Conservation (phyloP, 2,329 filamentous ascomycete genomes). For the Botrytis deweyae region DNA sequence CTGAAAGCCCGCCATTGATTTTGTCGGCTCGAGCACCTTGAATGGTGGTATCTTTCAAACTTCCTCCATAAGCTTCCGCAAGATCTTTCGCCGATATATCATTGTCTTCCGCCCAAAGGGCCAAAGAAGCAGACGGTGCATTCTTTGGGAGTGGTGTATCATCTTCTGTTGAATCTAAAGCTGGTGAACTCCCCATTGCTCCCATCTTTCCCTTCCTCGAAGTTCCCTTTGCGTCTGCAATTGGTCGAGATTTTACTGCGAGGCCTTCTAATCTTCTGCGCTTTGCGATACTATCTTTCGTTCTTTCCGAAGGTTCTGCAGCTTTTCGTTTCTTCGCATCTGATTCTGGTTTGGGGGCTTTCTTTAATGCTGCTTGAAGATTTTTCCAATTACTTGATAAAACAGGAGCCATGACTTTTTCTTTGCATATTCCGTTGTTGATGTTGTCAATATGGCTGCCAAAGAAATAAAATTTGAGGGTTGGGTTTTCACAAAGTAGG, state of each 20-base stretch:
- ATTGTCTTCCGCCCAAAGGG: slow-evolving; percentile 61
- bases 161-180: slow-evolving; percentile 38
- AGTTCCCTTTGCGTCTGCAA: slow-evolving; percentile 13
- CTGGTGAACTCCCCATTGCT: slow-evolving; percentile 51
- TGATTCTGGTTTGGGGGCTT: slow-evolving; percentile 42
- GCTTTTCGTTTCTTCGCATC: slow-evolving; percentile 37
- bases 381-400: slow-evolving; percentile 77
- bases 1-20: slow-evolving; percentile 63
- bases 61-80: slow-evolving; percentile 60
- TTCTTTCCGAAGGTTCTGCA: slow-evolving; percentile 35
- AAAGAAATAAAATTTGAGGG: not conserved
- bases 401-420: slow-evolving; percentile 36
- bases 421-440: not conserved
- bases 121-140: slow-evolving; percentile 53
- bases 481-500: not conserved
- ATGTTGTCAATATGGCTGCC: slow-evolving; percentile 14
- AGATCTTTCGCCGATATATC: slow-evolving; percentile 60
- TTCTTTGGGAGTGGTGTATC: slow-evolving; percentile 34
- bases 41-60: slow-evolving; percentile 51
- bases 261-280: slow-evolving; percentile 37
- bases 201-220: slow-evolving; percentile 50
- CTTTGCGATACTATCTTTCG: slow-evolving; percentile 39
- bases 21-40: slow-evolving; percentile 48
- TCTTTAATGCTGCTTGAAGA: slow-evolving; percentile 60
- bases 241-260: slow-evolving; percentile 18